phyloP scores from a whole-genome alignment of 306 rosid genomes.

The Cicer judaicum region DNA sequence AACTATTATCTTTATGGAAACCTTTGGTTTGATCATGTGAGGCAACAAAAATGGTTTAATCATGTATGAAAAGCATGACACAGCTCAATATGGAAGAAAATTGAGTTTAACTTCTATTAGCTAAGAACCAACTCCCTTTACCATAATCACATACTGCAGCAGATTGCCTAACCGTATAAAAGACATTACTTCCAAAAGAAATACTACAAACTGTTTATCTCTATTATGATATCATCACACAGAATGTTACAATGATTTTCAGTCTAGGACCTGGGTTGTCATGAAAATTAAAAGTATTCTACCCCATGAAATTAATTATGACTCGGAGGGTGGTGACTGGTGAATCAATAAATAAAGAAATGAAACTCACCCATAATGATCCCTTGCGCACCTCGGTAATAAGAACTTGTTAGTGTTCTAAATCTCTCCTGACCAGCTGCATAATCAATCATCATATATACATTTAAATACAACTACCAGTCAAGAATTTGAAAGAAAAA shows the following conservation, averaged over 20 bases:
- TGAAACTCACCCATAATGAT: constrained; percentile 81
- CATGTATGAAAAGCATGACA: background rate
- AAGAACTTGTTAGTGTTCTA: constrained; percentile 94
- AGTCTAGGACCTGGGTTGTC: background rate
- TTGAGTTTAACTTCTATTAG: constrained; percentile 10
- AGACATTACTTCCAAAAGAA: background rate
- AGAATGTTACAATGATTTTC: background rate
- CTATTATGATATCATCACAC: background rate
- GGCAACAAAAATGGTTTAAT: constrained; percentile 2
- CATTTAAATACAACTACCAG: background rate
- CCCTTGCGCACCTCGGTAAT: constrained; percentile 96
- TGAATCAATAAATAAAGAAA: background rate
- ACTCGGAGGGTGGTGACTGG: background rate
- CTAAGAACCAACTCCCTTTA: background rate
- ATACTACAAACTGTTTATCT: background rate
- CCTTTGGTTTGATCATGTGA: constrained; percentile 3
- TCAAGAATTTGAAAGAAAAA: background rate
- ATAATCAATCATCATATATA: constrained; percentile 38
- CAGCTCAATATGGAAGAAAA: constrained; percentile 8
- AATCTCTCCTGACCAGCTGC: constrained; percentile 99
- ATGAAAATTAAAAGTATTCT: background rate
- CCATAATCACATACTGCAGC: constrained; percentile 2
- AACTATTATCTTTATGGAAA: background rate
- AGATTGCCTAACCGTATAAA: background rate
- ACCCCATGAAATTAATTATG: background rate